phyloP scores from a whole-genome alignment of 345 rosid species.

The Durio zibethinus region DNA sequence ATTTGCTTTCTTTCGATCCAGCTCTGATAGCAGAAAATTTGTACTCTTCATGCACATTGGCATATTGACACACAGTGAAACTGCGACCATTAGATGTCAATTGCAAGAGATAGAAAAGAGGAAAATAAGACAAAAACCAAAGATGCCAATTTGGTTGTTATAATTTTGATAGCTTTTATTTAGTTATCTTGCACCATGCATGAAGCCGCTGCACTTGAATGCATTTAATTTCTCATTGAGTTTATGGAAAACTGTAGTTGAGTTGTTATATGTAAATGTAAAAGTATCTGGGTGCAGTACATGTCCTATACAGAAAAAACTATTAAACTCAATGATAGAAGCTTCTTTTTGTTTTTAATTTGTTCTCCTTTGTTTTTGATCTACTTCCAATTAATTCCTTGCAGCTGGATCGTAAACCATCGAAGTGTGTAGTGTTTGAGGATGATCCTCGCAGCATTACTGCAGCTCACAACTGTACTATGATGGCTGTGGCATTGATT shows the following conservation, averaged over 20 bases:
- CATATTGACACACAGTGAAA: too few relatives aligned
- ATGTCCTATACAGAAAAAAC: not conserved
- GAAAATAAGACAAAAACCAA: not conserved
- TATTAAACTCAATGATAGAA: not conserved
- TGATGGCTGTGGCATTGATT: slow-evolving; percentile 93
- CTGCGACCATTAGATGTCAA: not conserved
- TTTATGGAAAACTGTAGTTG: slow-evolving; percentile 4
- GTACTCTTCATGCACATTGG: not conserved
- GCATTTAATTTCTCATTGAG: not conserved
- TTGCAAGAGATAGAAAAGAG: not conserved
- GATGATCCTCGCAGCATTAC: slow-evolving; percentile 90
- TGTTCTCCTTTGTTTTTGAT: slow-evolving; percentile 8
- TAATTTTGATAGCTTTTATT: not conserved
- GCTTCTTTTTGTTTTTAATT: not conserved
- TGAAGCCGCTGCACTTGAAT: not conserved
- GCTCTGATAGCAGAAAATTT: not conserved
- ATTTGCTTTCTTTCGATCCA: not conserved
- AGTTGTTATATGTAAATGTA: not conserved
- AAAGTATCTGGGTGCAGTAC: not conserved
- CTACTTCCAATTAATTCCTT: slow-evolving; percentile 3
- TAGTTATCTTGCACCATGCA: not conserved
- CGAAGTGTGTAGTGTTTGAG: slow-evolving; percentile 90
- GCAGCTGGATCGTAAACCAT: slow-evolving; percentile 95
- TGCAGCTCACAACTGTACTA: slow-evolving; percentile 95
- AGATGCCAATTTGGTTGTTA: not conserved